A percentile compares a stretch with the other conserved stretches of the same genome.
Conservation (phyloP, 352 stramenopile species). For the Globisporangium viniferum region DNA sequence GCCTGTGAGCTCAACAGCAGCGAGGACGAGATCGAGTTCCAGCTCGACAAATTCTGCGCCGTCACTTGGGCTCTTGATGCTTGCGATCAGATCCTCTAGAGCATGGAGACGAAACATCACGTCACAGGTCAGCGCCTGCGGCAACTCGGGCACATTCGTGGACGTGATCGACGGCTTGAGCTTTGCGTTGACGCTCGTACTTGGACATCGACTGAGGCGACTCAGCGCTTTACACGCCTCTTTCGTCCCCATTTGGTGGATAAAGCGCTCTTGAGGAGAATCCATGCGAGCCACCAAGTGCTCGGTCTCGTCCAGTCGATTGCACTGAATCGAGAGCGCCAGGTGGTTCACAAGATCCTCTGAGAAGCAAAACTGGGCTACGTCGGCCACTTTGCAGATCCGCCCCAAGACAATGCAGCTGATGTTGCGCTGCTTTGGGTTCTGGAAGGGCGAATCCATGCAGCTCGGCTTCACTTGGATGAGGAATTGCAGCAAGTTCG, state of each 20-base stretch:
- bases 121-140: constrained; percentile 63
- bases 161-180: constrained; percentile 51
- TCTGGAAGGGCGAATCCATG: constrained; percentile 53
- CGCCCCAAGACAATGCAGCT: constrained; percentile 66
- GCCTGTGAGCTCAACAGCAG: constrained; percentile 57
- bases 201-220: constrained; percentile 46
- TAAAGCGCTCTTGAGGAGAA: constrained; percentile 25
- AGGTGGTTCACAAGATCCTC: constrained; percentile 64
- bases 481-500: constrained; percentile 48
- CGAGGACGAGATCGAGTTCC: constrained; percentile 34
- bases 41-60: constrained; percentile 42
- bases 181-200: constrained; percentile 26
- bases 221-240: constrained; percentile 63
- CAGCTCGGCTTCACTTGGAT: constrained; percentile 49
- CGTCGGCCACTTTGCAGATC: constrained; percentile 37
- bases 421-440: constrained; percentile 51
- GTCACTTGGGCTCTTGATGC: constrained; percentile 47
- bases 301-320: constrained; percentile 63
- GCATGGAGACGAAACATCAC: constrained; percentile 60
- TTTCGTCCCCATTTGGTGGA: constrained; percentile 49
- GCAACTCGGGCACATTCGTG: constrained; percentile 38
- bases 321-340: constrained; percentile 71
- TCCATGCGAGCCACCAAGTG: constrained; percentile 25
- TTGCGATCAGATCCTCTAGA: constrained; percentile 62
- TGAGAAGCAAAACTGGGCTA: constrained; percentile 44